phyloP scores from a whole-genome alignment of 495 filamentous ascomycete genomes.

The Hyphodiscus hymeniophilus region DNA sequence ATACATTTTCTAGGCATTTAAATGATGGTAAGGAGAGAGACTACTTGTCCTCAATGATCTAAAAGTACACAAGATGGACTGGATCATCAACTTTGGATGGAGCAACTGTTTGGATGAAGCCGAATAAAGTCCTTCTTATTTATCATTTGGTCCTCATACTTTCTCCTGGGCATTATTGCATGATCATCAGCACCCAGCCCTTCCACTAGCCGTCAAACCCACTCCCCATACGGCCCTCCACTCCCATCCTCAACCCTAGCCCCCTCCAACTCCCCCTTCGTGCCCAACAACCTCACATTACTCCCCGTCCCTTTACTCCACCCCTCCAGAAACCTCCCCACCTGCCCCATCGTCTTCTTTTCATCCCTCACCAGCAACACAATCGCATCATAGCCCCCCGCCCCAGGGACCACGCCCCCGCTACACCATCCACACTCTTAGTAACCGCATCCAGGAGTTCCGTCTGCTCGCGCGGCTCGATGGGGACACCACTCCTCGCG shows the following conservation, averaged over 20 bases:
- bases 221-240: neutral
- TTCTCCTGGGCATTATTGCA: too few species aligned
- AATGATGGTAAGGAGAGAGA: too few species aligned
- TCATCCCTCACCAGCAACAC: slow-evolving; percentile 73
- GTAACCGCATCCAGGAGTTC: slow-evolving; percentile 64
- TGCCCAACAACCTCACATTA: slow-evolving; percentile 68
- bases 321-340: slow-evolving; percentile 52
- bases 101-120: too few species aligned
- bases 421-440: slow-evolving; percentile 59
- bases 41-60: too few species aligned
- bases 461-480: slow-evolving; percentile 84
- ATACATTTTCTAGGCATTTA: neutral
- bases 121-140: too few species aligned
- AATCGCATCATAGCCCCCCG: slow-evolving; percentile 90
- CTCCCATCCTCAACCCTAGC: slow-evolving; percentile 58
- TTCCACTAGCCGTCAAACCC: too few species aligned
- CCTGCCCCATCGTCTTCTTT: slow-evolving; percentile 49
- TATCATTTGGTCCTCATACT: too few species aligned
- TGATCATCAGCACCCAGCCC: too few species aligned
- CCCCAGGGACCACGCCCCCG: slow-evolving; percentile 92
- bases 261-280: slow-evolving; percentile 84
- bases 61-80: too few species aligned
- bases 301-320: slow-evolving; percentile 63
- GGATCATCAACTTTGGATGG: too few species aligned
- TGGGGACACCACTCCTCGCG: slow-evolving; percentile 62